Evolutionary conservation across 768 basidiomycete species (phyloP).

Genomic region (Boletellus sp.): DNA sequence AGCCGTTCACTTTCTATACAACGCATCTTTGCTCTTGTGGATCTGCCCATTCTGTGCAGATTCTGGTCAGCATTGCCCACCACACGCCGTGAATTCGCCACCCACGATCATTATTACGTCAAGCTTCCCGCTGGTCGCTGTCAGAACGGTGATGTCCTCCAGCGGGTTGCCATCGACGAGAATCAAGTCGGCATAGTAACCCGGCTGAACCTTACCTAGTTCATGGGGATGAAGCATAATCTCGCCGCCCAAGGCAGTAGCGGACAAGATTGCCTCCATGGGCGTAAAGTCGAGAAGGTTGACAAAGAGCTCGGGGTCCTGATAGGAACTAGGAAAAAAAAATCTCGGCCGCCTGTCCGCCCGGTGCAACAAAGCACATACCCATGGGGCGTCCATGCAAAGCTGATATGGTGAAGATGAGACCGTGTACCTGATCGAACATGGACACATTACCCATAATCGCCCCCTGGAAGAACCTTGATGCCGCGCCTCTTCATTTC

Average conservation of each 20-base stretch:
- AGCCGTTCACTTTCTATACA: not conserved
- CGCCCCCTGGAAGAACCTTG: slow-evolving; percentile 36
- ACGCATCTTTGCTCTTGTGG: slow-evolving; percentile 13
- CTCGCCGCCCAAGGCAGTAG: slow-evolving; percentile 35
- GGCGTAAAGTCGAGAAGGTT: slow-evolving; percentile 33
- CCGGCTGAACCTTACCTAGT: slow-evolving; percentile 36
- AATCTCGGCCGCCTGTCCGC: not conserved
- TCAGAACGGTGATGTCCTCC: slow-evolving; percentile 33
- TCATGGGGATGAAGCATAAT: slow-evolving; percentile 35
- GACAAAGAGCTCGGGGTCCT: slow-evolving; percentile 37
- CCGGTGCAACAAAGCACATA: not conserved
- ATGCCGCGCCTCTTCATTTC: slow-evolving; percentile 37
- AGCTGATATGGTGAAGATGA: slow-evolving; percentile 9
- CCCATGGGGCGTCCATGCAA: slow-evolving; percentile 35
- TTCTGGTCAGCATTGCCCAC: not conserved
- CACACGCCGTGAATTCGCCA: not conserved
- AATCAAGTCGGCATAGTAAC: slow-evolving; percentile 36
- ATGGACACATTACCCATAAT: slow-evolving; percentile 30
- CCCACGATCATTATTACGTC: slow-evolving; percentile 35
- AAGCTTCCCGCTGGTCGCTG: slow-evolving; percentile 29
- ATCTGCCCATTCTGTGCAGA: slow-evolving; percentile 26
- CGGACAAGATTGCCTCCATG: slow-evolving; percentile 36
- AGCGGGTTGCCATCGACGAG: slow-evolving; percentile 36
- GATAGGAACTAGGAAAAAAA: slow-evolving; percentile 29
- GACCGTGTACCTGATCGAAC: not conserved